Evolutionary conservation across 2,329 filamentous ascomycete species (phyloP), one percentile per base, ranked within the genome.

Genomic region (Colletotrichum filicis): DNA sequence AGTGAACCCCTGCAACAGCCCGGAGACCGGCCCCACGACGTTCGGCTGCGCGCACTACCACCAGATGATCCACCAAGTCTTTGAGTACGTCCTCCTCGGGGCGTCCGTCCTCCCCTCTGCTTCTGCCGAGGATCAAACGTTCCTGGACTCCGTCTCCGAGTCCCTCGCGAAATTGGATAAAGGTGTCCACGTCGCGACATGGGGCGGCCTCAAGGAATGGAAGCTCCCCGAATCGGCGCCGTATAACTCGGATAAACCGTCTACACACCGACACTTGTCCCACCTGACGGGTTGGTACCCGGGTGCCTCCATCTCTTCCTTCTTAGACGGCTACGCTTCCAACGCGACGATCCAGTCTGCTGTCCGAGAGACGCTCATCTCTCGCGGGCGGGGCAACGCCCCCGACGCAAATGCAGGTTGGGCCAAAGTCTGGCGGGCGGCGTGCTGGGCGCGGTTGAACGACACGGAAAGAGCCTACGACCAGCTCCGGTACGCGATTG

Each of bases 1-100:
- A 0, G 88, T 87, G 1, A 90, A 89, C 74, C 89, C 88, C 0
- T 91, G 89, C 78, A 90, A 87, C 68, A 88, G 86, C n/a, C 87
- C 89, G 1, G 89, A 91, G 77, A 87, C 88, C 52, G 88, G 89
- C 0, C 84, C 85, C 1, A 86, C 85, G 5, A 89, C 87, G 0
- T 89, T 89, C 66, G 87, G 83, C 8, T 90, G 88, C 75, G 80
- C 87, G 7, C 87, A 90, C 75, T 87, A 85, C 74, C 87, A 90
- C 74, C 88, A 90, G 74, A 79, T 88, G 12, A 83, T 89, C 22
- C 81, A 83, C 69, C 82, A 86, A 68, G 77, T 85, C 1, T 82
- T 87, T 60, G 82, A 83, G 22, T 79, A 80, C 32, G 74, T 82
- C 11, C 78, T 86, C 4, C 74, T 77, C 16, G 77, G 79, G 32